These are phyloP conservation scores for Pseudonitzschia pungens DNA, from an alignment of 108 stramenopile species.

Conservation along the genomic window DNA sequence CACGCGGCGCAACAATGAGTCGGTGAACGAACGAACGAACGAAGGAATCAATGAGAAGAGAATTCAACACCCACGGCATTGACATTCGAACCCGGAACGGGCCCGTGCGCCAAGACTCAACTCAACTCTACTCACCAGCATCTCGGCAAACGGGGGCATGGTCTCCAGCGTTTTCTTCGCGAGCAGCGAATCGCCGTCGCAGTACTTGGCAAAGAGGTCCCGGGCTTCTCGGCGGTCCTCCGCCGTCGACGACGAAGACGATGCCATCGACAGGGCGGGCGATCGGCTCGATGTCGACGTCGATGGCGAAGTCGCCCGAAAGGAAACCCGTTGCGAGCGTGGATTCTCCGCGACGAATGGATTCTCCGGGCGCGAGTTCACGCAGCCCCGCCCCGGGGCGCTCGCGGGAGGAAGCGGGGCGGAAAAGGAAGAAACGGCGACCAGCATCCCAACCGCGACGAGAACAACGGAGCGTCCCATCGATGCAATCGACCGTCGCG, in stretches of 20 bases:
- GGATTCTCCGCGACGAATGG: background rate
- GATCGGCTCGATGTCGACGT: background rate
- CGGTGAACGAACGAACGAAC: background rate
- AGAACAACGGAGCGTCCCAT: background rate
- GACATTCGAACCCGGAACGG: background rate
- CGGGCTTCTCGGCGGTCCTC: slow-evolving; percentile 29
- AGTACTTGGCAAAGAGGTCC: slow-evolving; percentile 50
- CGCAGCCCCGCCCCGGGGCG: background rate
- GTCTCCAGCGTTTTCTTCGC: slow-evolving; percentile 38
- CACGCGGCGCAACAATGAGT: background rate
- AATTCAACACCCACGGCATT: background rate
- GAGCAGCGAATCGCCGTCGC: slow-evolving; percentile 57
- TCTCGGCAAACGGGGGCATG: slow-evolving; percentile 52
- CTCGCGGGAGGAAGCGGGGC: background rate
- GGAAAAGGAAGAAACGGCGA: slow-evolving; percentile 9
- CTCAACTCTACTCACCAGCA: slow-evolving; percentile 51
- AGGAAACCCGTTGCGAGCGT: background rate
- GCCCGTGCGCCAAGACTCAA: background rate
- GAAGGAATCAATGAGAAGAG: background rate
- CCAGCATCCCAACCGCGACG: background rate
- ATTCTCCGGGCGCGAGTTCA: too few species aligned
- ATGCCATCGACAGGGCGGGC: background rate
- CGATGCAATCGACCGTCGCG: background rate
- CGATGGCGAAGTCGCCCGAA: background rate
- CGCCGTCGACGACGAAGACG: background rate